phyloP scores from a whole-genome alignment of 305 asterid genomes.

The Fraxinus xanthoxyloides region DNA sequence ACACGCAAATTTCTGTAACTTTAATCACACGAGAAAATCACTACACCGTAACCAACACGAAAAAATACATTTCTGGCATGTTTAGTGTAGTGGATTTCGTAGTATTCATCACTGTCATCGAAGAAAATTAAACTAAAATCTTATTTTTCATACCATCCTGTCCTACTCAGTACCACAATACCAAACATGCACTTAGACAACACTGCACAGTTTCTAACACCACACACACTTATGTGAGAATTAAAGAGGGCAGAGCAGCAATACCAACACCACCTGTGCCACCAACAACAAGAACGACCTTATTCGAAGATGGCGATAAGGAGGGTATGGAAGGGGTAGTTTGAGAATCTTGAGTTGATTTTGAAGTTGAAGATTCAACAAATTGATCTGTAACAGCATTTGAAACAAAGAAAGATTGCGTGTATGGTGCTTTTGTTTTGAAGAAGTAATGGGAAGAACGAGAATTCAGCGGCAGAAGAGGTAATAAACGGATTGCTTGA shows the following conservation, averaged over 20 bases:
- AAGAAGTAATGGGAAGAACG: constrained; percentile 24
- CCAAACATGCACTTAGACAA: not conserved
- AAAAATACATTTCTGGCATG: not conserved
- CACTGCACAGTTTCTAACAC: not conserved
- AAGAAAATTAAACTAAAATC: not conserved
- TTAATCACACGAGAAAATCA: not conserved
- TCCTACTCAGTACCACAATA: not conserved
- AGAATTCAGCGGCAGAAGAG: constrained; percentile 26
- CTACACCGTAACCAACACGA: not conserved
- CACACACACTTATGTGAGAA: not conserved
- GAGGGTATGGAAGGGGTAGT: not conserved
- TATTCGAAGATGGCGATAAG: constrained; percentile 42
- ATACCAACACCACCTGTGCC: constrained; percentile 97
- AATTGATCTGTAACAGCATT: constrained; percentile 39
- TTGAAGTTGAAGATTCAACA: constrained; percentile 28
- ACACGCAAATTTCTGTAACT: not conserved
- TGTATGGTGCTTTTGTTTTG: constrained; percentile 23
- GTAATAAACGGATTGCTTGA: constrained; percentile 25
- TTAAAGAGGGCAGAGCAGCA: not conserved
- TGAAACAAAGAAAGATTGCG: constrained; percentile 27
- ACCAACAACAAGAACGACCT: constrained; percentile 86
- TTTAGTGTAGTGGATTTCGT: not conserved
- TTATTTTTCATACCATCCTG: not conserved
- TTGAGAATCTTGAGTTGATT: constrained; percentile 26
- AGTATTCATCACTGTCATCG: not conserved